Conservation (phyloP, 768 basidiomycete species). For the Clitopilus passeckerianus region DNA sequence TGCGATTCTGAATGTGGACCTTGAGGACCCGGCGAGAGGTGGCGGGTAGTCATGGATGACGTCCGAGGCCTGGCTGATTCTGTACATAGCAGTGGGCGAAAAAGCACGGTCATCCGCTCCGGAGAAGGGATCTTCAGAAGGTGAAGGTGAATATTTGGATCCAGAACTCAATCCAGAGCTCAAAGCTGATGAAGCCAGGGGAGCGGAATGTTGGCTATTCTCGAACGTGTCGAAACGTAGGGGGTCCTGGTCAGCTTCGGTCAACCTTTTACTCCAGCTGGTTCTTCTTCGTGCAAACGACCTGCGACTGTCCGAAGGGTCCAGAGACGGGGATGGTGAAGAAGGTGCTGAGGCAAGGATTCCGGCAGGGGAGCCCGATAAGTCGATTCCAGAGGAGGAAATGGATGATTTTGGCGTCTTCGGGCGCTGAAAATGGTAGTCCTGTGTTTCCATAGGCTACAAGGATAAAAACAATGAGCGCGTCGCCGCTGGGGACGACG, state of each 20-base stretch:
- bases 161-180: constrained; percentile 6
- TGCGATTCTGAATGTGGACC: constrained; percentile 41
- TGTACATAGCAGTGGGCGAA: constrained; percentile 29
- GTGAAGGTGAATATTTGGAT: constrained; percentile 15
- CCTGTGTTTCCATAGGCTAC: constrained; percentile 28
- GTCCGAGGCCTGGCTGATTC: constrained; percentile 19
- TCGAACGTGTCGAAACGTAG: constrained; percentile 29
- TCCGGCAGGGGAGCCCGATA: constrained; percentile 41
- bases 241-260: constrained; percentile 43
- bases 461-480: constrained; percentile 4
- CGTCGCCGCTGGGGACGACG: constrained; percentile 11
- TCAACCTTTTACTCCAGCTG: constrained; percentile 49
- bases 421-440: constrained; percentile 24
- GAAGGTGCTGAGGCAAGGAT: constrained; percentile 38
- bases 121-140: constrained; percentile 45
- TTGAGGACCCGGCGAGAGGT: constrained; percentile 44
- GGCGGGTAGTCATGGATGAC: constrained; percentile 32
- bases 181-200: constrained; percentile 9
- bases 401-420: constrained; percentile 31
- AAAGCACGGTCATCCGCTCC: constrained; percentile 26
- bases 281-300: constrained; percentile 46
- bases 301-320: constrained; percentile 39
- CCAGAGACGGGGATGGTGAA: constrained; percentile 58
- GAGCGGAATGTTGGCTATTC: constrained; percentile 15
- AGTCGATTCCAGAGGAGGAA: constrained; percentile 54